Base-by-base conservation (phyloP, 2,329 filamentous ascomycete species). In the Penicillium sp. region DNA sequence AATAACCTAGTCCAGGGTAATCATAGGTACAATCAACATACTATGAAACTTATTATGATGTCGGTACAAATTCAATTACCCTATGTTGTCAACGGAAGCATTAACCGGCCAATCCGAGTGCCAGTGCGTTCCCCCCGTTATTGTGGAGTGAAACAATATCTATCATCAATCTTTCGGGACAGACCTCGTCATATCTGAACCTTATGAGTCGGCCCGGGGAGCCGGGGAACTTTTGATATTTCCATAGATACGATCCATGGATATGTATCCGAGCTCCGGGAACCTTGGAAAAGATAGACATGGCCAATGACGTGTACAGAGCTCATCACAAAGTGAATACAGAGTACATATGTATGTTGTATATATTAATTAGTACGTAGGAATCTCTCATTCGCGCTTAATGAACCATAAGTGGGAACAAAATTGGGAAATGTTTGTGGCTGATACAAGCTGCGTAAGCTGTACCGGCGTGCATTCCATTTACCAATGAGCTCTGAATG, bases 381-480 rank as follows among this genome's bases (percentile, higher is more conserved):
- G 25, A 27, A 33, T 31, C 29, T 39, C 19, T 46, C 4, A 47
- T 55, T 51, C 15, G 39, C 36, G 39, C 21, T 31, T n/a, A 29
- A 36, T 11, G 29, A 5, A 4, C 5, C 11, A 21, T 15, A 29
- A 15, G 38, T 47, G 52, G 52, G 4, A 41, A 15, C 36, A 39
- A 29, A 50, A 16, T 21, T 36, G 44, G 10, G 8, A 21, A 36
- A 40, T 33, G 10, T 6, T 21, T 41, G 48, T 46, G 40, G 46
- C 53, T 50, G 25, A 46, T 27, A 25, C 41, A 31, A 40, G 41
- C 45, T 56, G 53, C 48, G 53, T 56, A 41, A 56, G 53, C 53
- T 52, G 23, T 27, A 11, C 23, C 13, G 50, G 8, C 40, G 8
- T 34, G n/a, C 16, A 48, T 11, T 34, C 45, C 25, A 21, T 43